phyloP scores from a whole-genome alignment of 1,284 basidiomycete species.

The Sparassis latifolia region DNA sequence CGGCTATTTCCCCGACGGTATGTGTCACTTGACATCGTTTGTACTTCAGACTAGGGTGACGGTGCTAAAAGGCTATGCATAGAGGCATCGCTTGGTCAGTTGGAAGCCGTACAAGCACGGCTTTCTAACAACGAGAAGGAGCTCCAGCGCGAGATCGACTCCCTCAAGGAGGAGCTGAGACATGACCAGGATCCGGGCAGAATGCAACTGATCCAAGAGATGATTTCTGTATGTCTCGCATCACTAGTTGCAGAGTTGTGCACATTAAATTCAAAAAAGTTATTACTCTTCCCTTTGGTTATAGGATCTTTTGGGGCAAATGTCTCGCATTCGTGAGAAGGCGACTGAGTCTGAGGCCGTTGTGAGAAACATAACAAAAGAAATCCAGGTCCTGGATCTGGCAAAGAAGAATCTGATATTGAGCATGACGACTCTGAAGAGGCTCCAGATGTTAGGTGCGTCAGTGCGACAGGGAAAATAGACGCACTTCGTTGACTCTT shows the following conservation, averaged over 20 bases:
- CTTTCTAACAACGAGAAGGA: slow-evolving; percentile 55
- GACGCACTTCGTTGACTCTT: no score
- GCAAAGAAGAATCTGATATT: slow-evolving; percentile 90
- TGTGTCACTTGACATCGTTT: slow-evolving; percentile 16
- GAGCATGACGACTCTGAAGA: slow-evolving; percentile 87
- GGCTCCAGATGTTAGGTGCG: slow-evolving; percentile 91
- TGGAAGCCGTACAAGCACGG: slow-evolving; percentile 55
- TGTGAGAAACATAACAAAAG: slow-evolving; percentile 91
- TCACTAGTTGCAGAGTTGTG: neutral
- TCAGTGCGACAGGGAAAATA: slow-evolving; percentile 2
- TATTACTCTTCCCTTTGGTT: neutral
- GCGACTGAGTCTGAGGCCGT: slow-evolving; percentile 95
- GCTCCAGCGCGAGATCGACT: slow-evolving; percentile 69
- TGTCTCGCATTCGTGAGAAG: slow-evolving; percentile 92
- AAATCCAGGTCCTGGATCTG: slow-evolving; percentile 91
- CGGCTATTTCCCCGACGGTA: slow-evolving; percentile 72
- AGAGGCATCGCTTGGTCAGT: slow-evolving; percentile 65
- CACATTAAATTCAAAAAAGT: slow-evolving; percentile 2
- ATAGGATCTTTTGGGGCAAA: slow-evolving; percentile 88
- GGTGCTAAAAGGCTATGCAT: slow-evolving; percentile 1
- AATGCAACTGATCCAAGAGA: slow-evolving; percentile 87
- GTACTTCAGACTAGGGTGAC: neutral
- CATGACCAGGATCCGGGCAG: slow-evolving; percentile 76
- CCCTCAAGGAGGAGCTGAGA: slow-evolving; percentile 60
- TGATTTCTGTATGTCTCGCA: slow-evolving; percentile 69